Evolutionary conservation across 148 eudicot genomes (phyloP).

Genomic region (Rhododendron molle): DNA sequence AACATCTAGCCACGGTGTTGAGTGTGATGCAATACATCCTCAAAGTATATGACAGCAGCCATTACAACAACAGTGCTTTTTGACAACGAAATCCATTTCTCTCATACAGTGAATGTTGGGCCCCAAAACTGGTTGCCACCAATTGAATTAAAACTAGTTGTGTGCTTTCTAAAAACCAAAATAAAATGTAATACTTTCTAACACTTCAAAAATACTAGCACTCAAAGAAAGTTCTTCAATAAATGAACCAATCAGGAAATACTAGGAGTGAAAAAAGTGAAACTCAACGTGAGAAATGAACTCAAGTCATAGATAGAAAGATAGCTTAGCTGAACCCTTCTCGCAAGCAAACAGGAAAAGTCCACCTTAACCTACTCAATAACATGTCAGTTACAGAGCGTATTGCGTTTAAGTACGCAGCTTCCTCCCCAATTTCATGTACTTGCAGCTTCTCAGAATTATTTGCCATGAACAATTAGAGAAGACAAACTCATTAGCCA

Average conservation of each 20-base stretch:
- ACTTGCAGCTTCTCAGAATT: background rate
- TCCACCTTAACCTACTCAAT: background rate
- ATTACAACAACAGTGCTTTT: slow-evolving; percentile 28
- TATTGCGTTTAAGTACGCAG: background rate
- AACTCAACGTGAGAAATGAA: slow-evolving; percentile 2
- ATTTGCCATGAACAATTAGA: background rate
- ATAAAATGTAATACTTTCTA: slow-evolving; percentile 6
- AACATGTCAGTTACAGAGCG: background rate
- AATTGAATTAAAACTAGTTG: slow-evolving; percentile 26
- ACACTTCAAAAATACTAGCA: background rate
- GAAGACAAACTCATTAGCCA: background rate
- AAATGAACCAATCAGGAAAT: background rate
- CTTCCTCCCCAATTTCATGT: background rate
- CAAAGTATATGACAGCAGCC: slow-evolving; percentile 24
- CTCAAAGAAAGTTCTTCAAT: background rate
- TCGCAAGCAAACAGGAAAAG: background rate
- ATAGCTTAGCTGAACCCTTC: background rate
- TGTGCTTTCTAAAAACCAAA: slow-evolving; percentile 25
- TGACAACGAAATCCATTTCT: slow-evolving; percentile 28
- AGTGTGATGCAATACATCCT: slow-evolving; percentile 24
- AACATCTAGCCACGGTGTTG: slow-evolving; percentile 19
- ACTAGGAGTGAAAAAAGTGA: background rate
- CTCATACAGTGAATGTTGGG: slow-evolving; percentile 19
- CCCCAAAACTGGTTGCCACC: slow-evolving; percentile 21
- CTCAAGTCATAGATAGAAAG: slow-evolving; percentile 1